Conservation (phyloP, 2,329 filamentous ascomycete genomes). For the Pseudocercospora pini-densiflorae region DNA sequence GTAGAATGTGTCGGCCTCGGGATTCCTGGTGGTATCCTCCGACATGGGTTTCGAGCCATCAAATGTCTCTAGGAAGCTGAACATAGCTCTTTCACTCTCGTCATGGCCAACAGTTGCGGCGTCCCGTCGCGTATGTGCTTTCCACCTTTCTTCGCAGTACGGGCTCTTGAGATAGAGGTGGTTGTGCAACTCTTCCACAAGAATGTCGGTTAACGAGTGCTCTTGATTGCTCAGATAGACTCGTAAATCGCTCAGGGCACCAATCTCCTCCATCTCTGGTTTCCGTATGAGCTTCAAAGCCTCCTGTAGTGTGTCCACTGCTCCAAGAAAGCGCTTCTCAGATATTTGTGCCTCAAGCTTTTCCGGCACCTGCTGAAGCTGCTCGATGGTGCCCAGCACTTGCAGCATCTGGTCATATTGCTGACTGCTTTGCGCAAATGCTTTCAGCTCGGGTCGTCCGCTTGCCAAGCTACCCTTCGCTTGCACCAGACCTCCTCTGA, state of each 20-base stretch:
- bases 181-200: slow-evolving; percentile 96
- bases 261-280: slow-evolving; percentile 89
- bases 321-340: slow-evolving; percentile 91
- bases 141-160: slow-evolving; percentile 97
- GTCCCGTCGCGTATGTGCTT: slow-evolving; percentile 69
- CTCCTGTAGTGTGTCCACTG: slow-evolving; percentile 89
- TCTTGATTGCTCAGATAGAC: slow-evolving; percentile 94
- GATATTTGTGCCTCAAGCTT: slow-evolving; percentile 93
- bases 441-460: slow-evolving; percentile 86
- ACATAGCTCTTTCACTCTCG: slow-evolving; percentile 59
- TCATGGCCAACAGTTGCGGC: slow-evolving; percentile 33
- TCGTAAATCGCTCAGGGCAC: slow-evolving; percentile 81
- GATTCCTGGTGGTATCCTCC: slow-evolving; percentile 91
- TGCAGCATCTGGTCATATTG: slow-evolving; percentile 90
- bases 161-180: slow-evolving; percentile 97
- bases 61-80: slow-evolving; percentile 61
- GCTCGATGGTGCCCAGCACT: slow-evolving; percentile 72
- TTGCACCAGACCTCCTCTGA: slow-evolving; percentile 81
- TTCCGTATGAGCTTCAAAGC: slow-evolving; percentile 81
- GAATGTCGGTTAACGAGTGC: slow-evolving; percentile 85
- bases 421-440: slow-evolving; percentile 83
- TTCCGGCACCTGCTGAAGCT: slow-evolving; percentile 86
- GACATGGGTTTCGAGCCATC: slow-evolving; percentile 64
- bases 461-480: slow-evolving; percentile 84
- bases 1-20: slow-evolving; percentile 92